Conservation (phyloP, 2,329 filamentous ascomycete species). For the Aspergillus fischeri region DNA sequence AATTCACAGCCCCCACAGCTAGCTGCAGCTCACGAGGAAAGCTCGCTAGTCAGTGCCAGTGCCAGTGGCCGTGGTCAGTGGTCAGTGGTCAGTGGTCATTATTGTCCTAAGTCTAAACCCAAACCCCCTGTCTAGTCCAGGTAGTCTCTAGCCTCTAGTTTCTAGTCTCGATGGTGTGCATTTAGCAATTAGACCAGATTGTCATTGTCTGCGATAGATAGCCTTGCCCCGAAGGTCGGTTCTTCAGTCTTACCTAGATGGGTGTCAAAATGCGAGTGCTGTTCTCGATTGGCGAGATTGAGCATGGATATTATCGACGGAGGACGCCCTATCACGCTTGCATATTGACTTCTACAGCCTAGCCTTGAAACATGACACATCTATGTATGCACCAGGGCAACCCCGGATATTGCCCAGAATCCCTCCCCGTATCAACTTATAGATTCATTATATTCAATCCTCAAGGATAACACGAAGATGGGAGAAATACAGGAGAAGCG, state of each 20-base stretch:
- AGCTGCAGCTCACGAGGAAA: not conserved
- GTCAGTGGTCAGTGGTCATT: not conserved
- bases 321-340: not conserved
- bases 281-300: not conserved
- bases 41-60: not conserved
- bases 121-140: not conserved
- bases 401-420: not conserved
- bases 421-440: not conserved
- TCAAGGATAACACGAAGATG: not conserved
- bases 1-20: not conserved
- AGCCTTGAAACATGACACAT: too few species aligned
- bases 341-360: not conserved
- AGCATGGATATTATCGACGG: not conserved
- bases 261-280: not conserved
- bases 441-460: not conserved
- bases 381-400: not conserved
- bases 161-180: not conserved
- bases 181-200: not conserved
- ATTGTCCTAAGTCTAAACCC: not conserved
- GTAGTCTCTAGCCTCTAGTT: not conserved
- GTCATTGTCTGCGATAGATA: not conserved
- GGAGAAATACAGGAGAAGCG: not conserved
- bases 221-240: not conserved
- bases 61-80: too few species aligned
- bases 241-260: not conserved